Conservation (phyloP, 2,329 filamentous ascomycete species). For the Aspergillus tubingensis region DNA sequence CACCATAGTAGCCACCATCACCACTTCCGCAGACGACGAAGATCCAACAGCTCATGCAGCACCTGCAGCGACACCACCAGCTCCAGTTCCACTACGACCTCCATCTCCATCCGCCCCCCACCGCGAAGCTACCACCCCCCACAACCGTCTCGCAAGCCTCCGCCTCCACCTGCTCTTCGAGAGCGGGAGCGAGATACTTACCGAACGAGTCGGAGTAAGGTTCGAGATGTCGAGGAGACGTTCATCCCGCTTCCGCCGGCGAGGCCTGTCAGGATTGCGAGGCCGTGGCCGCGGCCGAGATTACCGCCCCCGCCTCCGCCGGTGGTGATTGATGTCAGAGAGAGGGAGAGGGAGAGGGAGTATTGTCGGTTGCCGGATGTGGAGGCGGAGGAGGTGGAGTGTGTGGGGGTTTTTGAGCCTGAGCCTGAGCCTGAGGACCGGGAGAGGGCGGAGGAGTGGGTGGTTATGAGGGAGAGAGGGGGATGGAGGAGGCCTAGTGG, state of each 20-base stretch:
- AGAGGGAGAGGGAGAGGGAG: background rate
- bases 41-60: too few relatives aligned
- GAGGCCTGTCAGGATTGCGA: background rate
- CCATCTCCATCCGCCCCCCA: conserved; percentile 8
- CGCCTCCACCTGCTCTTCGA: background rate
- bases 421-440: conserved; percentile 12
- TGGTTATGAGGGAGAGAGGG: background rate
- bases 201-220: conserved; percentile 15
- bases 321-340: conserved; percentile 9
- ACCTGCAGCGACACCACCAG: background rate
- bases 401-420: conserved; percentile 19
- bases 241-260: conserved; percentile 1
- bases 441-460: background rate
- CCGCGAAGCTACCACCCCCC: background rate
- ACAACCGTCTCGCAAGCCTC: background rate
- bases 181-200: conserved; percentile 11
- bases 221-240: conserved; percentile 16
- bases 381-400: conserved; percentile 5
- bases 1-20: too few relatives aligned
- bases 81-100: background rate
- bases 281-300: background rate
- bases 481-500: background rate
- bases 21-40: too few relatives aligned
- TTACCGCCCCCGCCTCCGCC: background rate
- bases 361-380: background rate